Base-by-base conservation (phyloP, 1,139 yeast species). In the Arxiozyma telluris region DNA sequence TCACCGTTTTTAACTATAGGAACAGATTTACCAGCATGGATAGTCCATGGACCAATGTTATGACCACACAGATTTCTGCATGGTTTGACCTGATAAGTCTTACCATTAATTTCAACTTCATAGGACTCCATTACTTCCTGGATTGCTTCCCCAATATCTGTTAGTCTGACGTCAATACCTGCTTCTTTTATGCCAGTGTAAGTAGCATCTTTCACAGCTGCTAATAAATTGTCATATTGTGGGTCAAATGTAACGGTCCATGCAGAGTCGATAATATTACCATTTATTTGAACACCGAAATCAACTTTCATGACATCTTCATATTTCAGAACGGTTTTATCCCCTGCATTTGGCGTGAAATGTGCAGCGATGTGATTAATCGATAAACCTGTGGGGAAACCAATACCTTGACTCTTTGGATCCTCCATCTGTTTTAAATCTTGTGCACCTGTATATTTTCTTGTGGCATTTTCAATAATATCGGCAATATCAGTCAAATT, bases 81-180 rank as follows among this genome's bases (percentile, higher is more conserved):
- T 61, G 95, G 84, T 70, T 88, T 90, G 64, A 93, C 82, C 5
- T 93, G 97, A 66, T 80, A 83, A 0, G 84, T 77, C 67, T 88
- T 84, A 45, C 98, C 98, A 64, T 89, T 82, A 47, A 90, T 76
- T 68, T 91, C 98, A 59, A 93, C 80, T 71, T 93, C 98, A 70
- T 91, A 87, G 47, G 94, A 83, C 71, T 93, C 98, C 99, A 93
- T 93, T 47, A 87, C 93, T 69, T 93, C 99, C 71, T 93, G 97
- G 57, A 93, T 81, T 4, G 95, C 95, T 56, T 84, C 98, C 54
- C 99, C 99, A 61, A 93, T 87, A 66, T 93, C 99, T 50, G 95
- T 87, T 64, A 93, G 74, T 64, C 98, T 80, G 44, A 90, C 99
- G 70, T 93, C 99, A 58, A 93, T 91, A 53, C 99, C 99, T 0